Base-by-base conservation (phyloP, 2,329 filamentous ascomycete species). In the Dothideomycetes sp. region DNA sequence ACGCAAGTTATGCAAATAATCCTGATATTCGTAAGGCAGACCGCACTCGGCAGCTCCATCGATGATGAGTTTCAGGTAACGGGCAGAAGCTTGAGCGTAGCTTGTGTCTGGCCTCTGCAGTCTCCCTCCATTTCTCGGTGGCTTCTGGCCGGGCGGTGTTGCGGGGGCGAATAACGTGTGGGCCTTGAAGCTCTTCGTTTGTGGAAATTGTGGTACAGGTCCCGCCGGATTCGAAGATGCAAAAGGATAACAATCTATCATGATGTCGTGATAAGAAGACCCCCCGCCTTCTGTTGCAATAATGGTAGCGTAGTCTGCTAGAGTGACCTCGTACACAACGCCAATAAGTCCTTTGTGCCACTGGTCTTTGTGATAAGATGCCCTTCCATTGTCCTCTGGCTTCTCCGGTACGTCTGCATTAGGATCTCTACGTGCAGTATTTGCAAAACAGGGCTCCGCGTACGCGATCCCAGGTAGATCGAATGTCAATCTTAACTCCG, bases 301-400 rank as follows among this genome's bases (percentile, higher is more conserved):
- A 50, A 98, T 94, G 44, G 75, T 82, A 5, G 79, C 73, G 57
- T 84, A 98, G 63, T 98, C 91, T 32, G 72, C 61, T 14, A 72
- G 65, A 1, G 87, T 94, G 19, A 96, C 85, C 64, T 96, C 88
- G 64, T 98, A 98, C 3, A 96, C 91, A 12, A 94, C 86, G 17
- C 91, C 91, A 31, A 95, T 75, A 2, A 98, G 72, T 4, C 85
- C 84, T 53, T 87, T 88, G 47, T 77, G 66, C 87, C 86, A 94
- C 39, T 63, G 65, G 38, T 73, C 65, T 51, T 75, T 73, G 50
- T 72, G 65, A 47, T 72, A 71, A 27, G 7, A 12, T 12, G 22
- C 7, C 22, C 22, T 27, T 12, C 22, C 22, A 12, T 36, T 34
- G 12, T 24, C 16, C 5, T 5, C 15, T 10, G 37, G 11, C 4